Conservation (phyloP, 176 grass and related monocot genomes). For the Oryza punctata region DNA sequence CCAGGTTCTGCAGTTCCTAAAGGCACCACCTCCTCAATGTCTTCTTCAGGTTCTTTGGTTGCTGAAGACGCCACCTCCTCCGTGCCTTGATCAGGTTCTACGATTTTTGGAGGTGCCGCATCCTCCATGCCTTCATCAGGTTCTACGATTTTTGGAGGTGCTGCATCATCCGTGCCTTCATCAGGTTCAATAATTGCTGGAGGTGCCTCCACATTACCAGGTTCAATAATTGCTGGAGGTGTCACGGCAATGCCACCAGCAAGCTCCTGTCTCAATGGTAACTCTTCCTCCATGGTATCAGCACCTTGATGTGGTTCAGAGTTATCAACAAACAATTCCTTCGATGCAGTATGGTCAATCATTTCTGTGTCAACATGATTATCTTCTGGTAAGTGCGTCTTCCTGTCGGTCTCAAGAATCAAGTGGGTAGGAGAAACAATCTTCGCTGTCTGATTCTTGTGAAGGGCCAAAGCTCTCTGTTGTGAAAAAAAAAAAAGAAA, state of each 20-base stretch:
- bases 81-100: slow-evolving; percentile 6
- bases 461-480: slow-evolving; percentile 86
- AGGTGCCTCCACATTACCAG: slow-evolving; percentile 22
- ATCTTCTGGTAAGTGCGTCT: slow-evolving; percentile 38
- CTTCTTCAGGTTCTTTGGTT: slow-evolving; percentile 5
- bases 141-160: background rate
- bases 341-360: slow-evolving; percentile 10
- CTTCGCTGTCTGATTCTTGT: slow-evolving; percentile 63
- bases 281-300: slow-evolving; percentile 28
- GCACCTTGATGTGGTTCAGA: background rate
- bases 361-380: slow-evolving; percentile 28
- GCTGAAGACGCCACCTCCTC: slow-evolving; percentile 2
- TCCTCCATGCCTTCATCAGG: slow-evolving; percentile 17
- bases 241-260: background rate
- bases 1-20: slow-evolving; percentile 18
- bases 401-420: slow-evolving; percentile 34
- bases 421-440: slow-evolving; percentile 11
- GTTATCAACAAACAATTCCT: slow-evolving; percentile 32
- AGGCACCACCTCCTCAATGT: slow-evolving; percentile 20
- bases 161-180: background rate
- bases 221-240: slow-evolving; percentile 18
- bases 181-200: background rate
- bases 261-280: slow-evolving; percentile 33
- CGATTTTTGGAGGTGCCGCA: background rate
- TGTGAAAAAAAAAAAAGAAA: background rate